phyloP scores from a whole-genome alignment of 2,329 filamentous ascomycete species.

The Colletotrichum lini region DNA sequence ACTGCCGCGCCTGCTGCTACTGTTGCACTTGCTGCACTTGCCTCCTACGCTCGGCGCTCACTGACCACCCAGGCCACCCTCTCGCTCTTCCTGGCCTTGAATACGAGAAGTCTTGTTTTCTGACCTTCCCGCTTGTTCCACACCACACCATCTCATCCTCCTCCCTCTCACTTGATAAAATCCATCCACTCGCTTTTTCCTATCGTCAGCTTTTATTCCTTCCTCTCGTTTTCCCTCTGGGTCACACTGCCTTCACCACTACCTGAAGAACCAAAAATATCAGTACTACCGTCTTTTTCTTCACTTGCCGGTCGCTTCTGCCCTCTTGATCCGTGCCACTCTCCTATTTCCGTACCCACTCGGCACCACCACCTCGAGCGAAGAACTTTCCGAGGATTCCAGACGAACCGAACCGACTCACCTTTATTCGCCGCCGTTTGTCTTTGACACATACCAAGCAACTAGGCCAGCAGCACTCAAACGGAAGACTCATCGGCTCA shows the following conservation, averaged over 20 bases:
- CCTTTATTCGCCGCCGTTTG: conserved; percentile 16
- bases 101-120: conserved; percentile 39
- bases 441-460: neutral
- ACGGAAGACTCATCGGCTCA: neutral
- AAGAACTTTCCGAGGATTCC: conserved; percentile 35
- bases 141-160: conserved; percentile 14
- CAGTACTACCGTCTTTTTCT: neutral
- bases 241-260: neutral
- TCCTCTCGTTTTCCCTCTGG: conserved; percentile 13
- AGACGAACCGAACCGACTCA: conserved; percentile 29
- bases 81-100: conserved; percentile 21
- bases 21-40: neutral
- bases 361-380: conserved; percentile 8
- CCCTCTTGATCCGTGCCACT: neutral
- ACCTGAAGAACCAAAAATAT: neutral
- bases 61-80: conserved; percentile 20
- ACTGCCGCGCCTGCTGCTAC: neutral
- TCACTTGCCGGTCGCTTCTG: conserved; percentile 26
- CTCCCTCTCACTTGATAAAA: conserved; percentile 32
- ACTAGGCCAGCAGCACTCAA: conserved; percentile 7
- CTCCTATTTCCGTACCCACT: conserved; percentile 34
- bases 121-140: conserved; percentile 33
- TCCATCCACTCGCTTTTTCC: conserved; percentile 31
- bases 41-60: neutral
- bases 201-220: neutral